These are phyloP conservation scores for Diaporthe velutina DNA, from an alignment of 2,329 filamentous ascomycete species.

Conservation along the genomic window DNA sequence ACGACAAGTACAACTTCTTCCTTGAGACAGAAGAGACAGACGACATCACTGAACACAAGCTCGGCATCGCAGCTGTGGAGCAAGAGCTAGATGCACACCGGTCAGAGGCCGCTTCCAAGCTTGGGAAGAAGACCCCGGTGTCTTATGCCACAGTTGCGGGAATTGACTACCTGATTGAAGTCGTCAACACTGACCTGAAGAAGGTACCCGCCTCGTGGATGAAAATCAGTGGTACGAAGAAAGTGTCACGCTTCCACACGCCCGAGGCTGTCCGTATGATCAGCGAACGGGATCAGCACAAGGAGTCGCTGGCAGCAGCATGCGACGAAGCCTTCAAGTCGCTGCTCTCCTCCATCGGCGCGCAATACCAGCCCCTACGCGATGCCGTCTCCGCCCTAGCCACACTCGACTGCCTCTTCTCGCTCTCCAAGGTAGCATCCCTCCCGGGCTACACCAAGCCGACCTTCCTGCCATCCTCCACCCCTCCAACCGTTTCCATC, in stretches of 20 bases:
- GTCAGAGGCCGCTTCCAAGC: slow-evolving; percentile 75
- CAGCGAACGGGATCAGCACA: slow-evolving; percentile 92
- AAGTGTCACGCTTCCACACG: slow-evolving; percentile 91
- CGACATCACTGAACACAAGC: slow-evolving; percentile 87
- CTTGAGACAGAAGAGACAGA: slow-evolving; percentile 89
- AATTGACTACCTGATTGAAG: slow-evolving; percentile 95
- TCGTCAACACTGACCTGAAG: slow-evolving; percentile 85
- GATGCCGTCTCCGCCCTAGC: slow-evolving; percentile 90
- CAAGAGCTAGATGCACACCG: slow-evolving; percentile 87
- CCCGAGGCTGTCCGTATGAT: slow-evolving; percentile 88
- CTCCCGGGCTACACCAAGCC: slow-evolving; percentile 92
- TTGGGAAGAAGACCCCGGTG: slow-evolving; percentile 78
- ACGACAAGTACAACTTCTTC: slow-evolving; percentile 97
- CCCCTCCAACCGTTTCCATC: slow-evolving; percentile 78
- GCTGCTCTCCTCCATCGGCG: slow-evolving; percentile 79
- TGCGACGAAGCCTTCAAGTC: slow-evolving; percentile 86
- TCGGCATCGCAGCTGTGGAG: slow-evolving; percentile 92
- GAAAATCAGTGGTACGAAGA: slow-evolving; percentile 96
- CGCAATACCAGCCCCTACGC: slow-evolving; percentile 89
- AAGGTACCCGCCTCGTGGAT: slow-evolving; percentile 93
- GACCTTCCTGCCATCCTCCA: slow-evolving; percentile 70
- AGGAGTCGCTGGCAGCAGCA: slow-evolving; percentile 90
- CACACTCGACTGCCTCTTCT: slow-evolving; percentile 89
- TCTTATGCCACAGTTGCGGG: slow-evolving; percentile 87
- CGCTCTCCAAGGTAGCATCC: slow-evolving; percentile 84